Conservation (phyloP, 1,284 basidiomycete genomes). For the Bjerkandera adusta region DNA sequence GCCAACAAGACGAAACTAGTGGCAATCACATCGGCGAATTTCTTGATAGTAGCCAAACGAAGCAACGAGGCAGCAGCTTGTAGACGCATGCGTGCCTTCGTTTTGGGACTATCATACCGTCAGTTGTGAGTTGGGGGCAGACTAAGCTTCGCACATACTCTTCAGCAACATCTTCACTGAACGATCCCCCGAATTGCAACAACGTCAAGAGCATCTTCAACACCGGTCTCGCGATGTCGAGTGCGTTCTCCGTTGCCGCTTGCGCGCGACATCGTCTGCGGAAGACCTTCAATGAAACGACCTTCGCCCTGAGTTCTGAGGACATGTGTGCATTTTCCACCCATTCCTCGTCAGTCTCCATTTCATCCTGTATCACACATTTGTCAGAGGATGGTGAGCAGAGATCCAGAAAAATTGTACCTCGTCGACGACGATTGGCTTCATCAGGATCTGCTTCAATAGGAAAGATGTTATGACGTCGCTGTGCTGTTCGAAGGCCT, state of each 20-base stretch:
- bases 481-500: constrained; percentile 76
- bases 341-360: constrained; percentile 77
- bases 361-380: constrained; percentile 33
- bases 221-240: constrained; percentile 70
- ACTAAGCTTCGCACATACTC: constrained; percentile 47
- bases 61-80: constrained; percentile 81
- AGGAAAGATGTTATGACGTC: constrained; percentile 73
- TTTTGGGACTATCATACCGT: constrained; percentile 43
- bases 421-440: constrained; percentile 43
- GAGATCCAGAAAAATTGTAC: constrained; percentile 34
- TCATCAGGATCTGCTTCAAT: constrained; percentile 71
- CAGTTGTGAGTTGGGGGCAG: constrained; percentile 10
- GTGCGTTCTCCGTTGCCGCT: constrained; percentile 54
- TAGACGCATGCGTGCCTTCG: constrained; percentile 72
- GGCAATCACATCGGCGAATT: constrained; percentile 60
- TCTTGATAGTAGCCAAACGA: constrained; percentile 69
- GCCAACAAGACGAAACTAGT: constrained; percentile 71
- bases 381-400: constrained; percentile 4
- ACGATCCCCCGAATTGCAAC: constrained; percentile 63
- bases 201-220: constrained; percentile 73
- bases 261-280: constrained; percentile 77
- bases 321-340: constrained; percentile 61
- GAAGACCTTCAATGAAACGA: constrained; percentile 76
- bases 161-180: constrained; percentile 58
- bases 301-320: constrained; percentile 60